Evolutionary conservation across 371 early-diverging fungal species (phyloP), one percentile per base, ranked within the genome.

Genomic region (Mucor sp.): DNA sequence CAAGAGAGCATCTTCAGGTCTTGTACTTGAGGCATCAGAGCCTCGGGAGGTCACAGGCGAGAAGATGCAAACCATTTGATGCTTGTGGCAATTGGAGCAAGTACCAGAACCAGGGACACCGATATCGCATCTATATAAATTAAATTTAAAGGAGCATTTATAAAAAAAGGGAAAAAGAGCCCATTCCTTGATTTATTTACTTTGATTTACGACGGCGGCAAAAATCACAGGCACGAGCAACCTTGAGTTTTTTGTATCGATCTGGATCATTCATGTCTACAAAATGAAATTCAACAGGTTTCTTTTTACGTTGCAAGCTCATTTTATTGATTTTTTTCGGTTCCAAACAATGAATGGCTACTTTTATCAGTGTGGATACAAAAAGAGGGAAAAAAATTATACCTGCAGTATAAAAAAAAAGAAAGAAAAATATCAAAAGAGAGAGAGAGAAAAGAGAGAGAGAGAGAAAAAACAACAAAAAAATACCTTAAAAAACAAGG

Each of bases 171-270:
- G 33, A 53, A 53, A 53, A 14, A 47, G 25, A 15, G 53, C 27
- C 27, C 53, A 53, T 53, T 53, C 53, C 27, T 60, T 55, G 21
- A 47, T 57, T 44, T 65, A 44, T 60, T 73, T 71, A 81, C 81
- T 81, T 81, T 70, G 78, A 74, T 81, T 81, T 81, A 32, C 81
- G 79, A 56, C 69, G 66, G 25, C 81, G 70, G 65, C 81, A 81
- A 60, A 74, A 76, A 60, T 78, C 77, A 63, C 81, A 81, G 47
- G 81, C 81, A 44, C 74, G 66, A 33, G 75, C 48, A 0, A 81
- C 81, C 53, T 81, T 81, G n/a, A 81, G 60, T 33, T 74, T 76
- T 33, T 78, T 78, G 61, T 77, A 81, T 27, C 78, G 65, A 37
- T 71, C 64, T 19, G 81, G 79, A 60, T 77, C 77, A 63, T 76